These are phyloP conservation scores for Suillus clintonianus DNA, from an alignment of 768 basidiomycete genomes.

Conservation along the genomic window DNA sequence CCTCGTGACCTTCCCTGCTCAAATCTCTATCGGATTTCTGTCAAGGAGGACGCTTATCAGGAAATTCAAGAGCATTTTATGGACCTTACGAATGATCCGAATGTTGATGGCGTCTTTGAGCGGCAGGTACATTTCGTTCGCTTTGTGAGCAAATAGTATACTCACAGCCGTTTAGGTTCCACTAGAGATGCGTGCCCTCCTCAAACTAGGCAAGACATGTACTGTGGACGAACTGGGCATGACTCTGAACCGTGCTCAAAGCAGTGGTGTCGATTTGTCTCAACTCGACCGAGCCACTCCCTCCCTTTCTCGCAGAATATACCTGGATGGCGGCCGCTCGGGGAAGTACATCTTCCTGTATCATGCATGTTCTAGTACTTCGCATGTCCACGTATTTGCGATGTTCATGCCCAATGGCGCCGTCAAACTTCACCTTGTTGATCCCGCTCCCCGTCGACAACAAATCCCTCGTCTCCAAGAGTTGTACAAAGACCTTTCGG, in stretches of 20 bases:
- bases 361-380: conserved; percentile 75
- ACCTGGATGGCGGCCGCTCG: conserved; percentile 70
- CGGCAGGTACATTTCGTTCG: conserved; percentile 61
- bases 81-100: conserved; percentile 89
- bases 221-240: conserved; percentile 60
- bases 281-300: conserved; percentile 71
- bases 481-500: conserved; percentile 63
- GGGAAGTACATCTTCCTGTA: conserved; percentile 87
- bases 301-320: conserved; percentile 61
- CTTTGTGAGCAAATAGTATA: neutral
- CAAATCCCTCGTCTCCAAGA: conserved; percentile 76
- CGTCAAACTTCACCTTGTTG: conserved; percentile 85
- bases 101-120: conserved; percentile 94
- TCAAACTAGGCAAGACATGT: conserved; percentile 86
- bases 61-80: conserved; percentile 90
- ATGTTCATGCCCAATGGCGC: conserved; percentile 75
- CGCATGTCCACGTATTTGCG: conserved; percentile 82
- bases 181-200: conserved; percentile 74
- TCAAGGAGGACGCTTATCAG: conserved; percentile 81
- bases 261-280: conserved; percentile 76
- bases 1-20: conserved; percentile 77
- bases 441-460: conserved; percentile 85
- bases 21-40: conserved; percentile 81
- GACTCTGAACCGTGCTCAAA: conserved; percentile 82
- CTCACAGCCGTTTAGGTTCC: conserved; percentile 59